phyloP scores from a whole-genome alignment of 108 stramenopile genomes.

The Skeletonema costatum region DNA sequence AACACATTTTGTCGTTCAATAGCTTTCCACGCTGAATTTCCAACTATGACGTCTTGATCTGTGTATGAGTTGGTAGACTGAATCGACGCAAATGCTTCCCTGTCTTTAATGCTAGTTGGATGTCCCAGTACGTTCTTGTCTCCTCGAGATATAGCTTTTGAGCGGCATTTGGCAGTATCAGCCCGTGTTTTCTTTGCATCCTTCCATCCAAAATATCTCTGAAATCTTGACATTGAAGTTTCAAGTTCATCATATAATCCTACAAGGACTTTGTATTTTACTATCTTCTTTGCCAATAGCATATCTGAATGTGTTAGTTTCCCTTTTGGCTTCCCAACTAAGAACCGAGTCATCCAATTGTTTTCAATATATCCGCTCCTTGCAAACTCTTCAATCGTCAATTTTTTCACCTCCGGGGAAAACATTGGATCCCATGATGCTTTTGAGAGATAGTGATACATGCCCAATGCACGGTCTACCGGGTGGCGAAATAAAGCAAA shows the following conservation, averaged over 20 bases:
- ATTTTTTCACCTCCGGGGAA: conserved; percentile 38
- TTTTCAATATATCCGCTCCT: conserved; percentile 46
- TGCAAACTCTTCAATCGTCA: conserved; percentile 54
- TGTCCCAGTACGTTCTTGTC: conserved; percentile 26
- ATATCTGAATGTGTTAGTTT: conserved; percentile 38
- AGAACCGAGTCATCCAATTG: conserved; percentile 60
- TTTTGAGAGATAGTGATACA: conserved; percentile 46
- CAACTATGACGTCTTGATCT: conserved; percentile 18
- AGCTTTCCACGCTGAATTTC: conserved; percentile 43
- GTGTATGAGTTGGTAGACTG: conserved; percentile 8
- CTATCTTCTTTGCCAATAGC: conserved; percentile 46
- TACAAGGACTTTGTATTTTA: conserved; percentile 43
- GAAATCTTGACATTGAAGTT: conserved; percentile 39
- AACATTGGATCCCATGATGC: conserved; percentile 49
- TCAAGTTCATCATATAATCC: conserved; percentile 50
- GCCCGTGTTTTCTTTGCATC: not conserved
- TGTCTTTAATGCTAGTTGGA: conserved; percentile 10
- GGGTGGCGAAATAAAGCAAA: conserved; percentile 57
- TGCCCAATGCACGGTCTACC: conserved; percentile 47
- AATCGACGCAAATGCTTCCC: conserved; percentile 4
- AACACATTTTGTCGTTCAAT: conserved; percentile 33
- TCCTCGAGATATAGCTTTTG: conserved; percentile 7
- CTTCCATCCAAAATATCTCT: conserved; percentile 52
- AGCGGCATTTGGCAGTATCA: conserved; percentile 11
- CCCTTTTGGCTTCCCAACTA: conserved; percentile 31